Percentiles rank a stretch among this genome's conserved stretches.
phyloP scores from a whole-genome alignment of 495 filamentous ascomycete genomes.

The Podospora conica region DNA sequence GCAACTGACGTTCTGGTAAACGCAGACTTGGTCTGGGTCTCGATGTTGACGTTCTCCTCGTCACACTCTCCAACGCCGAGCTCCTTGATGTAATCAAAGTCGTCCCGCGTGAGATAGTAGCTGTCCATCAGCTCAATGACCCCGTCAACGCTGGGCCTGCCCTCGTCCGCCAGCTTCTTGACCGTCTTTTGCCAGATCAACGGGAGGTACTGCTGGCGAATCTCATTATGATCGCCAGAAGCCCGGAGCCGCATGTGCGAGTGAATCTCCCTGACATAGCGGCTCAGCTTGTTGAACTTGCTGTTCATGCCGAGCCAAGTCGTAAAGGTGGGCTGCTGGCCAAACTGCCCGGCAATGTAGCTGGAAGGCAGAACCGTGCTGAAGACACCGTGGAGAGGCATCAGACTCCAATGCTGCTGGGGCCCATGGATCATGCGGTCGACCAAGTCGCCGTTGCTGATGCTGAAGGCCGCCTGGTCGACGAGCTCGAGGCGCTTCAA shows the following conservation, averaged over 20 bases:
- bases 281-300: constrained; percentile 75
- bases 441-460: constrained; percentile 94
- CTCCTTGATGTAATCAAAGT: constrained; percentile 88
- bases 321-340: constrained; percentile 60
- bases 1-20: constrained; percentile 76
- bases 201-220: constrained; percentile 90
- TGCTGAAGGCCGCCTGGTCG: constrained; percentile 85
- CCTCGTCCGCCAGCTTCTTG: constrained; percentile 60
- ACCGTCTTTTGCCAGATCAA: constrained; percentile 80
- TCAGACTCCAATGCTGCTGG: constrained; percentile 96
- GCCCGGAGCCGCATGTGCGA: constrained; percentile 90
- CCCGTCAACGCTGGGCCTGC: constrained; percentile 67
- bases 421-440: constrained; percentile 97
- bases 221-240: constrained; percentile 88
- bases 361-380: constrained; percentile 91
- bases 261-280: constrained; percentile 90
- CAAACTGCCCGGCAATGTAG: constrained; percentile 71
- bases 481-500: constrained; percentile 77
- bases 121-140: constrained; percentile 89
- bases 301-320: constrained; percentile 93
- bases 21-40: constrained; percentile 74
- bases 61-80: constrained; percentile 82
- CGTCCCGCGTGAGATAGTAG: constrained; percentile 93
- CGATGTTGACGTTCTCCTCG: constrained; percentile 66
- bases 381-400: constrained; percentile 96